These are phyloP conservation scores for Amorphotheca resinae DNA, from an alignment of 495 filamentous ascomycete genomes.

Conservation along the genomic window DNA sequence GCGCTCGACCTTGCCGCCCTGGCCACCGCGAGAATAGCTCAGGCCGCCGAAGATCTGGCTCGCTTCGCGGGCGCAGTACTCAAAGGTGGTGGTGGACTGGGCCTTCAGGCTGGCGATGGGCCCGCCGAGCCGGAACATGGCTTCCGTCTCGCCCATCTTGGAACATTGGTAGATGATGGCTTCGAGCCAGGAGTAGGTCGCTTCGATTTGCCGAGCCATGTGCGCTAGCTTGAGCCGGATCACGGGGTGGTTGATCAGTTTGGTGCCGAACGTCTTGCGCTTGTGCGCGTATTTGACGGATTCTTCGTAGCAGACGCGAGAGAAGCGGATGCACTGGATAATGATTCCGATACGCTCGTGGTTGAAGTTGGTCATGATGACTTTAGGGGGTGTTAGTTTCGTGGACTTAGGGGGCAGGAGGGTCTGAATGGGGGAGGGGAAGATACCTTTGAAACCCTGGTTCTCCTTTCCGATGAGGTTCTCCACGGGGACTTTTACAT, in stretches of 20 bases:
- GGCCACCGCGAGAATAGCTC: conserved; percentile 84
- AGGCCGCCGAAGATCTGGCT: conserved; percentile 93
- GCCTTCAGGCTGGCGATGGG: conserved; percentile 92
- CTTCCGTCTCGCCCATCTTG: conserved; percentile 86
- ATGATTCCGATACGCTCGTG: conserved; percentile 97
- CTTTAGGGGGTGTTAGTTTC: conserved; percentile 23
- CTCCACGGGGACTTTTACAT: conserved; percentile 96
- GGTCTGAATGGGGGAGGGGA: conserved; percentile 3
- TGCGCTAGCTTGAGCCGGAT: conserved; percentile 95
- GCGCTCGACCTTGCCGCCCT: conserved; percentile 91
- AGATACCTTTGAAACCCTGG: conserved; percentile 75
- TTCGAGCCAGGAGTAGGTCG: conserved; percentile 94
- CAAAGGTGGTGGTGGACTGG: conserved; percentile 82
- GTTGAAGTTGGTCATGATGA: conserved; percentile 99
- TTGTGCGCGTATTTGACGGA: conserved; percentile 93
- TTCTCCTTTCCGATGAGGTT: conserved; percentile 97
- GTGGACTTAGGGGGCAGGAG: neutral
- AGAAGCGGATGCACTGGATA: conserved; percentile 92
- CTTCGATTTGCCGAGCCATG: conserved; percentile 97
- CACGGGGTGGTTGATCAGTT: conserved; percentile 89
- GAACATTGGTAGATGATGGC: conserved; percentile 86
- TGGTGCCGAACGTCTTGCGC: conserved; percentile 90
- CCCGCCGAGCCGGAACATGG: conserved; percentile 90
- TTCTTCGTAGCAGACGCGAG: conserved; percentile 94
- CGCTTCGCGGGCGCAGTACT: conserved; percentile 94